These are phyloP conservation scores for Ceriops decandra DNA, from an alignment of 345 rosid species.

Conservation along the genomic window DNA sequence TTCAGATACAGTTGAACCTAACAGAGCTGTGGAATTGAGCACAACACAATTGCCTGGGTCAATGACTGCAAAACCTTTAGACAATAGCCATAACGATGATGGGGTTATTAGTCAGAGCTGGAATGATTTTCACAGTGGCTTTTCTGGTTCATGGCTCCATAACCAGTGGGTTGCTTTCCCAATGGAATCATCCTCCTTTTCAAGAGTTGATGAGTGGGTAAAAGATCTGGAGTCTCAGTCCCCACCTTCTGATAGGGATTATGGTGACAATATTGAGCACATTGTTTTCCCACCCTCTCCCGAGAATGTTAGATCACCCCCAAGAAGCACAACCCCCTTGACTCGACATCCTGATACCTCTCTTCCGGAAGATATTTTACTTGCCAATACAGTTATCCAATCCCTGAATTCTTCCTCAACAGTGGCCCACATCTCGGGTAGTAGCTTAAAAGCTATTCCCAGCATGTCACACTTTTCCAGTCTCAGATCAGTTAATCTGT, in stretches of 20 bases:
- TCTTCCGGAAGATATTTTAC: slow-evolving; percentile 57
- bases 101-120: slow-evolving; percentile 29
- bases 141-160: slow-evolving; percentile 59
- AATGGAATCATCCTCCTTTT: slow-evolving; percentile 51
- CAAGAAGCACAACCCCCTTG: slow-evolving; percentile 21
- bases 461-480: slow-evolving; percentile 57
- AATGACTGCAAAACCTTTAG: slow-evolving; percentile 39
- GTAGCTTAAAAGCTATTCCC: slow-evolving; percentile 82
- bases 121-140: slow-evolving; percentile 34
- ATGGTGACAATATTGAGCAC: slow-evolving; percentile 27
- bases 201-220: slow-evolving; percentile 85
- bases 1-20: slow-evolving; percentile 72
- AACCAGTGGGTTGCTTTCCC: slow-evolving; percentile 91
- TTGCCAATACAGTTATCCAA: slow-evolving; percentile 67
- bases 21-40: slow-evolving; percentile 30
- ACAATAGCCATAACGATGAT: slow-evolving; percentile 14
- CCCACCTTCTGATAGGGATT: slow-evolving; percentile 19
- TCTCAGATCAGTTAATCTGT: slow-evolving; percentile 76
- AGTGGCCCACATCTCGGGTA: slow-evolving; percentile 73
- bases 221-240: slow-evolving; percentile 48
- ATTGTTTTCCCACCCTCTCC: slow-evolving; percentile 50
- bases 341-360: slow-evolving; percentile 33
- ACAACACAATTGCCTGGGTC: slow-evolving; percentile 45
- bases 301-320: slow-evolving; percentile 38
- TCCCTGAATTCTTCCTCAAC: slow-evolving; percentile 78